Evolutionary conservation across 129 eudicot species (phyloP), one percentile per base, ranked within the genome.

Genomic region (Helianthus tuberosus): DNA sequence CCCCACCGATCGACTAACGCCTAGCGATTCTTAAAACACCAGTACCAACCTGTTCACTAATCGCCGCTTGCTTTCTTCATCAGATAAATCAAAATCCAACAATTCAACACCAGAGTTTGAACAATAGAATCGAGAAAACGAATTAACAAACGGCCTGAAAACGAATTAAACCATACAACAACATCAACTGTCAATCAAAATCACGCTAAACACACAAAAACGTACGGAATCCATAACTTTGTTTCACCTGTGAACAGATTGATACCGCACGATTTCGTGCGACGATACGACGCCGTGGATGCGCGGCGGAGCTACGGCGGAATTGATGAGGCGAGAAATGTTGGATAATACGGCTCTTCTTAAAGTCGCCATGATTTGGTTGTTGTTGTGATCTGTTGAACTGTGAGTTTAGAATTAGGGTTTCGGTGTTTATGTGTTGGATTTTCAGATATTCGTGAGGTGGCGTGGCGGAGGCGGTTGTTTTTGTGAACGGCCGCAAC

Each of bases 21-120:
- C n/a, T n/a, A n/a, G n/a, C n/a, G n/a, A n/a, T n/a, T n/a, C n/a
- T n/a, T n/a, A n/a, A n/a, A n/a, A n/a, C n/a, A n/a, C n/a, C n/a
- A n/a, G n/a, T n/a, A n/a, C n/a, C n/a, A n/a, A n/a, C 93, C 96
- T 88, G 80, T 88, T 91, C 58, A 76, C 78, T 47, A 91, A 72
- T 3, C 72, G 84, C 72, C 97, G 78, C 69, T 82, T 91, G 79
- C 87, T 88, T 84, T 91, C 97, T 74, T 84, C 84, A 73, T 82
- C 61, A 49, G 92, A 84, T 61, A 91, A 71, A 85, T 91, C 92
- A 36, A 88, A 53, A 52, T 88, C 84, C 13, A 76, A 1, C 29
- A 85, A 75, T 41, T 72, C 78, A 41, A 17, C 58, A 35, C 12
- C 68, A 11, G 47, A 58, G 13, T 75, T 76, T 1, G 85, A 73